Evolutionary conservation across 176 grass and related monocot genomes (phyloP), one percentile per base, ranked within the genome.

Genomic region (Carex kokanica): DNA sequence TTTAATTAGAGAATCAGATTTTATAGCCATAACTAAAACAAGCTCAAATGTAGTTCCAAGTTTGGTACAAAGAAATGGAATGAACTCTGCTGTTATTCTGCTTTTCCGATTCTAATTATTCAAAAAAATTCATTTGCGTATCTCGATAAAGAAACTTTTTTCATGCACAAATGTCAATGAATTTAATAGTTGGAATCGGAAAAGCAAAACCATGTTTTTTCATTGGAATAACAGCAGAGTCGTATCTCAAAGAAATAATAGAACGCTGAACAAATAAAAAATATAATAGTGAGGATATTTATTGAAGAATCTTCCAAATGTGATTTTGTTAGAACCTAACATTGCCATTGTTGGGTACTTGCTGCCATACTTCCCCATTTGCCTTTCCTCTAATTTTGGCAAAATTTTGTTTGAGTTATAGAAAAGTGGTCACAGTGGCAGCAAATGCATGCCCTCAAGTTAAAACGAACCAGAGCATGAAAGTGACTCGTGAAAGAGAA

Each of bases 401-500:
- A 43, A 40, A 45, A 13, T 52, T 12, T 58, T 27, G 43, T 23
- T 45, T 49, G 45, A 2, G 18, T 66, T 82, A 9, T 61, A 65
- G 83, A 84, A 56, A 64, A 78, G 45, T 14, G 60, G 47, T 79
- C 47, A 29, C 9, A 58, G 25, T 73, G 1, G 36, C 16, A 84
- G 57, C 71, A 59, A 82, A 57, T 62, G 41, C 49, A 57, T 62
- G 41, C 49, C 15, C 36, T 53, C 53, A 83, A 77, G 64, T 53
- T 66, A 81, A 85, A 68, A 59, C 74, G 64, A 60, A 13, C 18
- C 63, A 66, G 57, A 36, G 64, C 27, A 74, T 8, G 87, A 88
- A 85, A 88, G 74, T 17, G 87, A 88, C 87, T 80, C 41, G 13
- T 85, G 87, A 88, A 63, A 64, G 60, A 79, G 83, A 85, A 64